Evolutionary conservation across 805 yeast genomes (phyloP).

Genomic region (Isabelozyma heimii): DNA sequence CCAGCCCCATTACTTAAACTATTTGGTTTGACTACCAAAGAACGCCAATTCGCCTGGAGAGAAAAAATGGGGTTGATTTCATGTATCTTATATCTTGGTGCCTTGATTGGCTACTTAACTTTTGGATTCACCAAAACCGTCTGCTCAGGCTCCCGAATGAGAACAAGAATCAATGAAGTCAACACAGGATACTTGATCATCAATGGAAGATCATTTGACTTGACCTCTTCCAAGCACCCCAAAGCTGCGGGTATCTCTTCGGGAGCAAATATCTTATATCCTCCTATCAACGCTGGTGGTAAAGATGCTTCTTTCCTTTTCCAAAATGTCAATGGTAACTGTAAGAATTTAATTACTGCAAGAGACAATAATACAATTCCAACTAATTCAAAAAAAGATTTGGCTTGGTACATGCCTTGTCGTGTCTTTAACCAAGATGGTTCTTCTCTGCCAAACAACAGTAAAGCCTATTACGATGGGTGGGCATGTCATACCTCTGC

Average conservation of each 20-base stretch:
- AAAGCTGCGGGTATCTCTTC: slow-evolving; percentile 72
- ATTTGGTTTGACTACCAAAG: slow-evolving; percentile 76
- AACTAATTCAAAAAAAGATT: slow-evolving; percentile 42
- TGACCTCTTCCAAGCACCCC: slow-evolving; percentile 74
- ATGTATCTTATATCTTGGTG: slow-evolving; percentile 69
- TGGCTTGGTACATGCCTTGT: slow-evolving; percentile 98
- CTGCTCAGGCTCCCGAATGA: slow-evolving; percentile 46
- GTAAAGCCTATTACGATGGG: slow-evolving; percentile 67
- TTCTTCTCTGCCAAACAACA: slow-evolving; percentile 60
- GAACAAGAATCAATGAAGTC: slow-evolving; percentile 63
- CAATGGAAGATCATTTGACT: slow-evolving; percentile 77
- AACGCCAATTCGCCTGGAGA: slow-evolving; percentile 94
- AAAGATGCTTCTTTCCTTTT: slow-evolving; percentile 79
- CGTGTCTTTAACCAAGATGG: slow-evolving; percentile 69
- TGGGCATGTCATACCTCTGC: slow-evolving; percentile 88
- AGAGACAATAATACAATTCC: slow-evolving; percentile 72
- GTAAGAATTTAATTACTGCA: slow-evolving; percentile 75
- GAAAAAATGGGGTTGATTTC: slow-evolving; percentile 87
- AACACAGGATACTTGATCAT: slow-evolving; percentile 62
- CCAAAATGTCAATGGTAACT: slow-evolving; percentile 90
- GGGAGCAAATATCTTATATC: slow-evolving; percentile 72
- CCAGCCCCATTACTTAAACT: slow-evolving; percentile 69
- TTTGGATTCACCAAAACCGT: slow-evolving; percentile 89
- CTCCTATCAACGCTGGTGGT: slow-evolving; percentile 87
- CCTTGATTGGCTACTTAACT: slow-evolving; percentile 79